Evolutionary conservation across 192 early-diverging fungal species (phyloP).

Genomic region (Funneliformis geosporum): DNA sequence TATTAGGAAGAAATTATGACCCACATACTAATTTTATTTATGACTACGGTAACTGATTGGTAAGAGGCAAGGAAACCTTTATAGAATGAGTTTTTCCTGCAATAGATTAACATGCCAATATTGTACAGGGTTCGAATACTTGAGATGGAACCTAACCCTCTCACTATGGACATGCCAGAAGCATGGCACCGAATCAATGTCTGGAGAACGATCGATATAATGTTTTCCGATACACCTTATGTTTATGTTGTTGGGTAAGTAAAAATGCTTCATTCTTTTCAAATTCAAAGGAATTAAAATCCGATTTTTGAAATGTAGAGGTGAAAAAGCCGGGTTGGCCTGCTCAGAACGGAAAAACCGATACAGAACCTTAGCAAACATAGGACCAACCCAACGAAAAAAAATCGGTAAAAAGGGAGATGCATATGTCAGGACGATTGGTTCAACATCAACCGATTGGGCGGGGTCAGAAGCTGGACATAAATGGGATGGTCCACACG

Average conservation of each 20-base stretch:
- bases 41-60: conserved; percentile 29
- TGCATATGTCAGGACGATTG: conserved; percentile 33
- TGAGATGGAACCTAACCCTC: conserved; percentile 33
- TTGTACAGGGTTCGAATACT: conserved; percentile 27
- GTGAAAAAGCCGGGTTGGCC: conserved; percentile 29
- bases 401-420: conserved; percentile 34
- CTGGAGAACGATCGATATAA: conserved; percentile 34
- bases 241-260: conserved; percentile 35
- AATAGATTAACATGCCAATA: conserved; percentile 20
- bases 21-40: conserved; percentile 31
- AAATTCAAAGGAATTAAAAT: not conserved
- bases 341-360: conserved; percentile 32
- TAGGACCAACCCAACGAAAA: conserved; percentile 33
- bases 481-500: conserved; percentile 4
- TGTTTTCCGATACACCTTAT: conserved; percentile 32
- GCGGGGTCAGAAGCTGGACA: conserved; percentile 22
- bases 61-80: conserved; percentile 10
- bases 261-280: conserved; percentile 10
- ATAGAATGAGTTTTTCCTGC: not conserved
- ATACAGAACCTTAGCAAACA: conserved; percentile 30
- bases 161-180: conserved; percentile 32
- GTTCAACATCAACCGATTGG: conserved; percentile 34
- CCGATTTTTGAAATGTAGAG: conserved; percentile 34
- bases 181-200: conserved; percentile 34
- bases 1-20: conserved; percentile 25